Percentiles rank a stretch among this genome's conserved stretches.
Evolutionary conservation across 2,329 filamentous ascomycete species (phyloP).

Genomic region (Beauveria scarabaeidicola): DNA sequence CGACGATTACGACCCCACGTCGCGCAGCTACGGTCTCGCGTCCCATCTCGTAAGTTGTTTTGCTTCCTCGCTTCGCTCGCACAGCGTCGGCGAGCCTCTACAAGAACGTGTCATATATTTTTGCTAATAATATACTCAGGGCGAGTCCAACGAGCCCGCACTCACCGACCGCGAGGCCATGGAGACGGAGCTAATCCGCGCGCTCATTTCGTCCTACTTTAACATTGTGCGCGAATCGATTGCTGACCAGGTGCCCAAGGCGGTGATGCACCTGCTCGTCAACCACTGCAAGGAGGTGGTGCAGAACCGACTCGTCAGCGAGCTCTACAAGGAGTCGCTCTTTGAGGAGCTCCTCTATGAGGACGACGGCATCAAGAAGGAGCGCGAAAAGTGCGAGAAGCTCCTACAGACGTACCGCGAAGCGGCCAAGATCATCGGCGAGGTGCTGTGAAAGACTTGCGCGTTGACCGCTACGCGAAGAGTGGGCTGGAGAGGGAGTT

Average conservation of each 20-base stretch:
- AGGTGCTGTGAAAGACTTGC: slow-evolving; percentile 59
- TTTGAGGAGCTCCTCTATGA: slow-evolving; percentile 95
- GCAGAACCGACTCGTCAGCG: slow-evolving; percentile 91
- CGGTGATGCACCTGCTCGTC: slow-evolving; percentile 96
- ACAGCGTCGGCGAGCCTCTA: no score
- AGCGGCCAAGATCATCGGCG: slow-evolving; percentile 94
- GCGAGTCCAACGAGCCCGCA: slow-evolving; percentile 64
- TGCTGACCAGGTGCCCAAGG: slow-evolving; percentile 96
- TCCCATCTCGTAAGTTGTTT: slow-evolving; percentile 49
- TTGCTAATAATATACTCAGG: slow-evolving; percentile 29
- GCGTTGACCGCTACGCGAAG: neutral
- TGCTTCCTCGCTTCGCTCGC: slow-evolving; percentile 9
- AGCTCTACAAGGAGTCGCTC: slow-evolving; percentile 84
- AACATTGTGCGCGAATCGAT: slow-evolving; percentile 99
- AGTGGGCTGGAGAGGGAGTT: neutral
- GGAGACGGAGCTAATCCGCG: slow-evolving; percentile 94
- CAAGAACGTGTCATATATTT: neutral
- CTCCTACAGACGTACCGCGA: slow-evolving; percentile 92
- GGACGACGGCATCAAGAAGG: slow-evolving; percentile 93
- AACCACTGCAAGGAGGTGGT: slow-evolving; percentile 98
- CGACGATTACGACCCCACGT: slow-evolving; percentile 35
- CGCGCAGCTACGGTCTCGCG: slow-evolving; percentile 33
- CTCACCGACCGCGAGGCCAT: slow-evolving; percentile 93
- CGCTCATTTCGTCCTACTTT: slow-evolving; percentile 96
- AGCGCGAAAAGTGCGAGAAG: slow-evolving; percentile 97